Conservation (phyloP, 1,284 basidiomycete species). For the Anthracocystis setariae region DNA sequence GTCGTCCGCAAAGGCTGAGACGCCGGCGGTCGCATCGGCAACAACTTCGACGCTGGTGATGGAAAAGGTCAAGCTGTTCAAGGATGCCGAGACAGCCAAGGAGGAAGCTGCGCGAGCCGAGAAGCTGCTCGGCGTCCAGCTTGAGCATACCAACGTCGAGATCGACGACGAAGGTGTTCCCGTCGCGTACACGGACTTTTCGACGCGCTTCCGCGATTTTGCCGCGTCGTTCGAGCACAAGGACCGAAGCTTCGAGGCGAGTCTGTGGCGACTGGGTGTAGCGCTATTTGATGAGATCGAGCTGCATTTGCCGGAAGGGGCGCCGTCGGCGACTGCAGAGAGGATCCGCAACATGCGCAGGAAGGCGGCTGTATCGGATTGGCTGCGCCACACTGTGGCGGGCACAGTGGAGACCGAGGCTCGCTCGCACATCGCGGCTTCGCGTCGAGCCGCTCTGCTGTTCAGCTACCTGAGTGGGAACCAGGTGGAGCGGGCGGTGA, state of each 20-base stretch:
- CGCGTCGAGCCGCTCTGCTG: conserved; percentile 65
- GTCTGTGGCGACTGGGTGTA: conserved; percentile 85
- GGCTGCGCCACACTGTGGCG: conserved; percentile 83
- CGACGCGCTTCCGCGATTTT: conserved; percentile 83
- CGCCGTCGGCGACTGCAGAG: conserved; percentile 74
- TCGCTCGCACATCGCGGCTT: conserved; percentile 62
- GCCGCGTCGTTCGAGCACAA: conserved; percentile 77
- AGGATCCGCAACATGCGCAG: conserved; percentile 77
- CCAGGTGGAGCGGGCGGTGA: conserved; percentile 84
- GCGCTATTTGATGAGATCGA: conserved; percentile 86
- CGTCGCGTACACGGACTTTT: conserved; percentile 70
- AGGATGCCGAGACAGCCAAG: conserved; percentile 28
- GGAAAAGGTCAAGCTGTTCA: conserved; percentile 55
- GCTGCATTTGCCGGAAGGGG: conserved; percentile 75
- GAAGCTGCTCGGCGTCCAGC: conserved; percentile 82
- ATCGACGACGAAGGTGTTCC: conserved; percentile 70
- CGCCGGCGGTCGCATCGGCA: conserved; percentile 10
- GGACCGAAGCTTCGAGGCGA: conserved; percentile 75
- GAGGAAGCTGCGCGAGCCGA: conserved; percentile 62
- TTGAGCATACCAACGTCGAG: conserved; percentile 78
- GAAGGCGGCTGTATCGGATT: conserved; percentile 82
- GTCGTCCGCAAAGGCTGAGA: conserved; percentile 13
- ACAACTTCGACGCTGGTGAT: conserved; percentile 38
- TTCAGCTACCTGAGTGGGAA: conserved; percentile 87
- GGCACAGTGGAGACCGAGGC: conserved; percentile 75